phyloP scores from a whole-genome alignment of 2,329 filamentous ascomycete species.

The Helicocarpus griseus region DNA sequence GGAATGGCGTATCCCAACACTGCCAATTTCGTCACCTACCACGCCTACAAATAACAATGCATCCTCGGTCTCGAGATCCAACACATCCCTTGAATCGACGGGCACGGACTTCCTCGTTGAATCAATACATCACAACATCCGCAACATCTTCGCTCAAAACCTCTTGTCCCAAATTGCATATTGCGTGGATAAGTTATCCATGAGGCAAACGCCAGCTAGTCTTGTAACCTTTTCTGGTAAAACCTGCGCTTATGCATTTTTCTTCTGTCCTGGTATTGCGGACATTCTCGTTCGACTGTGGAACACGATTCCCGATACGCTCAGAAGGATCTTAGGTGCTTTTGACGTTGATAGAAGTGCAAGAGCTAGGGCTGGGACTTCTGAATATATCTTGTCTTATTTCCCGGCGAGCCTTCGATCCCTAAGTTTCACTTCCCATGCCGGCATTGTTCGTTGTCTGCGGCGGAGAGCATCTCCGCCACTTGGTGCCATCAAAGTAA shows the following conservation, averaged over 20 bases:
- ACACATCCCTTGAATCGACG: slow-evolving; percentile 50
- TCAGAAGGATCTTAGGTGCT: slow-evolving; percentile 63
- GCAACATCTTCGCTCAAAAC: slow-evolving; percentile 77
- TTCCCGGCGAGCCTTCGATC: slow-evolving; percentile 60
- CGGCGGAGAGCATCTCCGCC: slow-evolving; percentile 58
- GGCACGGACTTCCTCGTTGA: slow-evolving; percentile 59
- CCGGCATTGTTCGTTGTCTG: slow-evolving; percentile 49
- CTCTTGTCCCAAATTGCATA: slow-evolving; percentile 74
- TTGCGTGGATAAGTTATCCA: slow-evolving; percentile 80
- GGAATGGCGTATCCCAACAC: slow-evolving; percentile 72
- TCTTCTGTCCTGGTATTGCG: slow-evolving; percentile 78
- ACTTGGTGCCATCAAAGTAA: slow-evolving; percentile 59
- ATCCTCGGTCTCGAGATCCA: slow-evolving; percentile 36
- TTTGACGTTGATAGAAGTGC: slow-evolving; percentile 52
- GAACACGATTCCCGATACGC: slow-evolving; percentile 57
- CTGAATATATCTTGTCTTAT: slow-evolving; percentile 55
- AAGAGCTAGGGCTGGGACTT: slow-evolving; percentile 37
- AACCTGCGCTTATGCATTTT: slow-evolving; percentile 85
- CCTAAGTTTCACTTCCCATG: slow-evolving; percentile 55
- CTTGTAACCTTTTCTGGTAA: slow-evolving; percentile 81
- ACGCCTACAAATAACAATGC: slow-evolving; percentile 35
- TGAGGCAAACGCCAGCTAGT: slow-evolving; percentile 60
- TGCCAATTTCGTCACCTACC: slow-evolving; percentile 42
- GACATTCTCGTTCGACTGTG: slow-evolving; percentile 76
- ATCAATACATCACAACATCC: slow-evolving; percentile 79